Conservation (phyloP, 345 rosid genomes). For the Sonneratia caseolaris region DNA sequence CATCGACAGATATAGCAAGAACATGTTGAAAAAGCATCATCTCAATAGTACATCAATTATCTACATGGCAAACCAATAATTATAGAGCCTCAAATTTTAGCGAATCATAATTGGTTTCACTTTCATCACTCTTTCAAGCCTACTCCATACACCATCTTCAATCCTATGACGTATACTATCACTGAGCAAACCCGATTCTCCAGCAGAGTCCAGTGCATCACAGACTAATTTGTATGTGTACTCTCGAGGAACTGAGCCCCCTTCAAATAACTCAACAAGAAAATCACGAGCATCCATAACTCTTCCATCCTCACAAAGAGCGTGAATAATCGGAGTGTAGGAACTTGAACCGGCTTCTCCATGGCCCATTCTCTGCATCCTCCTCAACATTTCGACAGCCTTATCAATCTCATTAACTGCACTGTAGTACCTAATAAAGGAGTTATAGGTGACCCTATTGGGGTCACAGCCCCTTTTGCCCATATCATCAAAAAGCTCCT, state of each 20-base stretch:
- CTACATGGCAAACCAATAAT: background rate
- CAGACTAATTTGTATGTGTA: constrained; percentile 64
- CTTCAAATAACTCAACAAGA: constrained; percentile 58
- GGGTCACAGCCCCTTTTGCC: constrained; percentile 55
- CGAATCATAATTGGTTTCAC: constrained; percentile 39
- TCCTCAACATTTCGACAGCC: constrained; percentile 66
- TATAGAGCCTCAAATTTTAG: background rate
- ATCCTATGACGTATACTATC: constrained; percentile 35
- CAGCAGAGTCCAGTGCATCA: constrained; percentile 36
- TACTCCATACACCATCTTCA: constrained; percentile 37
- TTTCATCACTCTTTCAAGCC: constrained; percentile 46
- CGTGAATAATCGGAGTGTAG: constrained; percentile 70
- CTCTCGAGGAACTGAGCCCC: constrained; percentile 70
- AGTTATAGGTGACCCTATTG: constrained; percentile 61
- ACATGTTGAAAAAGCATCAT: background rate
- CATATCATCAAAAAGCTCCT: constrained; percentile 78
- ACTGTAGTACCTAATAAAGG: constrained; percentile 69
- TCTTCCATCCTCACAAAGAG: constrained; percentile 62
- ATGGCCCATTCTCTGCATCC: constrained; percentile 57
- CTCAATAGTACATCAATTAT: background rate
- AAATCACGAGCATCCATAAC: constrained; percentile 46
- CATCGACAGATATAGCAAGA: too few species aligned
- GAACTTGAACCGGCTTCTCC: constrained; percentile 60
- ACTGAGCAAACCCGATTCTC: constrained; percentile 25
- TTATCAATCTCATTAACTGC: constrained; percentile 65